A percentile compares a stretch with the other conserved stretches of the same genome.
Evolutionary conservation across 202 grass and related monocot genomes (phyloP).

Genomic region (Setaria viridis): DNA sequence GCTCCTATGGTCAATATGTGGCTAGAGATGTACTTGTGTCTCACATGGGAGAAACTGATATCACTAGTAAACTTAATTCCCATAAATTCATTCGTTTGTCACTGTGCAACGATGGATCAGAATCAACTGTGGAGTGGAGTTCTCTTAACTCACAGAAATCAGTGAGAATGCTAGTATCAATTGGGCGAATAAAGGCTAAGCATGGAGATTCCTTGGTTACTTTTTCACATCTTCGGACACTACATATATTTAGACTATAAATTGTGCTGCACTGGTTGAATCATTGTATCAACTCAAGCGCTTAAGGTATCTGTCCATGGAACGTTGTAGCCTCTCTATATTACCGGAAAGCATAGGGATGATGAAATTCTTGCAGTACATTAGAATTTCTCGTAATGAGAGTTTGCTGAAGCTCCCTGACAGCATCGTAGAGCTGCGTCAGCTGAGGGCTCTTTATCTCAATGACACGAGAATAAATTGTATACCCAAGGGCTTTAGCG

Average conservation of each 20-base stretch:
- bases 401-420: neutral
- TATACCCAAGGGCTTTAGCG: neutral
- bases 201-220: neutral
- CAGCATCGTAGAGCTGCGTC: neutral
- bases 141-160: too few species aligned
- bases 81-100: too few species aligned
- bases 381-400: neutral
- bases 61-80: too few species aligned
- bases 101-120: too few species aligned
- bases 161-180: neutral
- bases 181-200: neutral
- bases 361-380: neutral
- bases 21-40: too few species aligned
- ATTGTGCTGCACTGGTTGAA: neutral
- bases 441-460: neutral
- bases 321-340: neutral
- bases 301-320: neutral
- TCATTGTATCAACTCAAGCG: slow-evolving; percentile 28
- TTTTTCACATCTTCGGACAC: neutral
- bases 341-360: neutral
- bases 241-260: neutral
- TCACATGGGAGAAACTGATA: too few species aligned
- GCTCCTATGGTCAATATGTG: too few species aligned
- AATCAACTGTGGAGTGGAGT: too few species aligned
- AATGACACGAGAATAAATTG: neutral